A percentile compares a stretch with the other conserved stretches of the same genome.
These are phyloP conservation scores for Eucalyptus erythrocorys DNA, from an alignment of 345 rosid species.

Conservation along the genomic window DNA sequence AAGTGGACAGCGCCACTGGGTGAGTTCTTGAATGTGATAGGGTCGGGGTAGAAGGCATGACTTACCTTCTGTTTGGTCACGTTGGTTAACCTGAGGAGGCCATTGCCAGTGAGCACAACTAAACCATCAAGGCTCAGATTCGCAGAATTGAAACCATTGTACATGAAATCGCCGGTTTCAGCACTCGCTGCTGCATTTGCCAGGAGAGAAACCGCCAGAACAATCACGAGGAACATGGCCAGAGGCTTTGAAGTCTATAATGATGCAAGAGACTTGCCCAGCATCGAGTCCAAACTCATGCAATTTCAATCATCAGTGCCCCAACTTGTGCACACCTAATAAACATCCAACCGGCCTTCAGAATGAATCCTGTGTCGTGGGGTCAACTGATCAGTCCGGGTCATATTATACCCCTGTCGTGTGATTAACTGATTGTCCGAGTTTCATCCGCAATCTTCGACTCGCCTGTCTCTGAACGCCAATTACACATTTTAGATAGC, in stretches of 20 bases:
- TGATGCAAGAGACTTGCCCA: neutral
- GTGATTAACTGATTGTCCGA: neutral
- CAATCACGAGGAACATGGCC: neutral
- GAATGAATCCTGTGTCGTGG: neutral
- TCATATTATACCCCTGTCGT: neutral
- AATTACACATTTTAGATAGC: neutral
- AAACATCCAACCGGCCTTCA: neutral
- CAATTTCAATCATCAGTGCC: neutral
- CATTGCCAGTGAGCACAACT: slow-evolving; percentile 10
- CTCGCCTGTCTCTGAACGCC: neutral
- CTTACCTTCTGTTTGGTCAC: slow-evolving; percentile 9
- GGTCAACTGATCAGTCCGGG: neutral
- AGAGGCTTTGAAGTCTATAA: no score
- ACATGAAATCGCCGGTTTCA: neutral
- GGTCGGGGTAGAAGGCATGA: slow-evolving; percentile 36
- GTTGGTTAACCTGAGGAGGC: slow-evolving; percentile 40
- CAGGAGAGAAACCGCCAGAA: neutral
- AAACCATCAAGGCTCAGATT: slow-evolving; percentile 26
- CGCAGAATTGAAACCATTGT: neutral
- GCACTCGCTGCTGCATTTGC: neutral
- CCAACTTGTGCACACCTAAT: neutral
- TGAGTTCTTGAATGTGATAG: slow-evolving; percentile 21
- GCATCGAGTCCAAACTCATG: neutral
- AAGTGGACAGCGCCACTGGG: slow-evolving; percentile 6
- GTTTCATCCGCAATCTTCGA: neutral